Evolutionary conservation across 2,329 filamentous ascomycete genomes (phyloP), one percentile per base, ranked within the genome.

Genomic region (Ceratocystis eucalypticola): DNA sequence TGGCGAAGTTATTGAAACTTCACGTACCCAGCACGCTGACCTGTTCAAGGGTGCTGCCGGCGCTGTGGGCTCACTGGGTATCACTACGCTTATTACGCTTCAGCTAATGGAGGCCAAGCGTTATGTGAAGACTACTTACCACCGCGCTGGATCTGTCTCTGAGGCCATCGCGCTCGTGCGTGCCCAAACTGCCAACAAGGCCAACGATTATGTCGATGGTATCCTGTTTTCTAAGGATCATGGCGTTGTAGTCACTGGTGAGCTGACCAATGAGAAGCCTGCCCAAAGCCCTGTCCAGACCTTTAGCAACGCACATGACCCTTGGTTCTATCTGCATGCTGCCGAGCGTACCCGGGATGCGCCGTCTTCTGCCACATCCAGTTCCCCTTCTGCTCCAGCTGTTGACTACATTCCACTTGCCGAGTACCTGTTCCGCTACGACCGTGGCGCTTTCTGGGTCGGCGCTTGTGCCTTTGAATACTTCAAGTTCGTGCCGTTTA

Each of bases 271-370:
- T 70, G 77, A 80, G 5, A 75, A 77, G 28, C 79, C 79, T 2
- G 69, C 71, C 1, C 72, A 70, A 17, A 70, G 69, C 30, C 70
- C 62, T 68, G 75, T 68, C 76, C 85, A 84, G 79, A 85, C 80
- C 5, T 82, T 84, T 61, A 81, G 77, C 71, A 76, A 80, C 37
- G 78, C 85, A 3, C 77, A 78, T 70, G 88, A 92, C 71, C 86
- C 87, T 1, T 91, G 88, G 88, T 90, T 85, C 74, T 91, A 90
- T 72, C 78, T 91, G 68, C 88, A 91, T 72, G 88, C 83, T 20
- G 76, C 82, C 71, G 76, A 82, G 48, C 73, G 73, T 68, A 81
- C 76, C 15, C 63, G 72, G 10, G 28, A 68, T 65, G 66, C 73
- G 66, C 65, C 71, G 5, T 67, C 71, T 10, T 46, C 69, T 5